Evolutionary conservation across 2,329 filamentous ascomycete genomes (phyloP), one percentile per base, ranked within the genome.

Genomic region (Neofusicoccum sp.): DNA sequence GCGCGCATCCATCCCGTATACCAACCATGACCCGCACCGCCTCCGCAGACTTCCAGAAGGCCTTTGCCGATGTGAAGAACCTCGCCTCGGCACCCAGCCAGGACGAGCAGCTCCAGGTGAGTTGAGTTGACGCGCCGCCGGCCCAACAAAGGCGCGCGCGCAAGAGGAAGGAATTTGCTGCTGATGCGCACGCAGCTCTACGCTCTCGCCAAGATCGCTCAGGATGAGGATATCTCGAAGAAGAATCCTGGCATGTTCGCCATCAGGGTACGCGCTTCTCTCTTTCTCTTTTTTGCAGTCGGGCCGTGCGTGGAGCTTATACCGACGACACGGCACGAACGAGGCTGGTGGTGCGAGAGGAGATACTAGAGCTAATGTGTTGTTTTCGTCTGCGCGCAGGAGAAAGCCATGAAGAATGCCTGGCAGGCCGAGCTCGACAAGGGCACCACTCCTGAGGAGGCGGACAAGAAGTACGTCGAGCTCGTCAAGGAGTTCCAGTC

Each of bases 361-460:
- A 30, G 20, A 16, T 28, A 12, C 31, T 53, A 26, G 48, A 16
- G 33, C 36, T 56, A 66, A 60, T 24, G 26, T 6, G 2, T 28
- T 24, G 20, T 26, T 16, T 60, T 11, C 34, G 28, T 16, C 9
- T 14, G 30, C 16, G 43, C n/a, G 44, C 68, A 91, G 89, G 86
- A 81, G 78, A 96, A 95, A 80, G 86, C 86, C 70, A 96, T 96
- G 84, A 85, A 87, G 79, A 83, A 81, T 69, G 86, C 88, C 59
- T 96, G 91, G 91, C 79, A 91, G 77, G 83, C 86, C 71, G 70
- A 86, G 64, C 84, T 85, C 70, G 84, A 92, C 63, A 82, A 86
- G 63, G 84, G 82, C 54, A 73, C 86, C 66, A 84, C 82, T 7
- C 71, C 84, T 63, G 82, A 88, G 65, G 76, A 86, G 65, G 92